Evolutionary conservation across 352 stramenopile genomes (phyloP), one percentile per base, ranked within the genome.

Genomic region (Globisporangium cylindrosporum): DNA sequence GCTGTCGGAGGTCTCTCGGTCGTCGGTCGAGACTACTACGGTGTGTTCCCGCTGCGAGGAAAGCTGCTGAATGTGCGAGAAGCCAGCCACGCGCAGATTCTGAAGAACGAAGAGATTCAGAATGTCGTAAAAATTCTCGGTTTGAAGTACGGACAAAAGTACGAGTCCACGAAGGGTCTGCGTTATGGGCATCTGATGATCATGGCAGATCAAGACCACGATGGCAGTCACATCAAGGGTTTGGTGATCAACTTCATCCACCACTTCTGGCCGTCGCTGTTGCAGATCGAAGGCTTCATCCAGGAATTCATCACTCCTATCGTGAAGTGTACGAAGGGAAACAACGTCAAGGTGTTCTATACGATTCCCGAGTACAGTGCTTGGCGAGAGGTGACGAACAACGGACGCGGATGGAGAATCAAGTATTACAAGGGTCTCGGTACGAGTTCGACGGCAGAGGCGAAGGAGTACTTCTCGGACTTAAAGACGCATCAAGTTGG

Each of bases 401-500:
- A 97, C 60, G 88, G 96, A 25, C 96, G 93, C 61, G 91, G 94
- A 29, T 99, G 94, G 91, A 89, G 89, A 36, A 97, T 99, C 66
- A 99, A 99, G 90, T 99, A 99, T 79, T 99, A 99, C 83, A 99
- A 99, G 90, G 97, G 97, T 97, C 88, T 99, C 25, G 97, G 97
- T 86, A 99, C 97, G n/a, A 99, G 92, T 80, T 99, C 96, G 15
- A 75, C 93, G 25, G 78, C 92, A 24, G 97, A 99, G 74, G 97
- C 97, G 6, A 99, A 98, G 72, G 95, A 98, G 65, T 99, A 99
- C 74, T 99, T 99, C 64, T 90, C 90, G 12, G 91, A 98, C 61
- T 86, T 99, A 58, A 75, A 91, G 60, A 91, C 89, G 14, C 96
- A 99, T 67, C 84, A 98, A 64, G 97, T 98, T 57, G 90, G 88